Evolutionary conservation across 225 moss, liverwort and hornwort genomes (phyloP), one percentile per base, ranked within the genome.

Genomic region (Physcomitrium patens): DNA sequence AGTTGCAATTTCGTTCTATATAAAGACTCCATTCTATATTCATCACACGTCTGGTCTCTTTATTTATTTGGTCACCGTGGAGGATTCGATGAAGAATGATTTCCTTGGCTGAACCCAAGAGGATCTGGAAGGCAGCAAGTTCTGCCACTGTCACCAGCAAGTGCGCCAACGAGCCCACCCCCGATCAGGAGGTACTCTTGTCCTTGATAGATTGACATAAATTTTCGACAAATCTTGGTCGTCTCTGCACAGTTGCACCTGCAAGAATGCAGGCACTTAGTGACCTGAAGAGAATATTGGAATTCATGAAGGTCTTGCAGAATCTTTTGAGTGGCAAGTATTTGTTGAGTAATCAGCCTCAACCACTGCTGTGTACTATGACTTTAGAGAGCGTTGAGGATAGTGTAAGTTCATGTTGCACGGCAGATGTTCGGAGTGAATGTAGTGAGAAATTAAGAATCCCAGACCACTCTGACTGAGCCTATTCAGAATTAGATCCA

Each of bases 191-290:
- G 76, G 72, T 76, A 76, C 76, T 23, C 67, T 68, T 70, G 43
- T 37, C 57, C n/a, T 81, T 77, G 80, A 80, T 60, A 67, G 12
- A 10, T 42, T 69, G 37, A 50, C 31, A 64, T 23, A n/a, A 51
- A 28, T 47, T 69, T 60, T 41, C 41, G 65, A 62, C 43, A 77
- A 69, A 80, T 84, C 17, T 70, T 77, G 14, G 54, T 77, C 60
- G 50, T 55, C 67, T 67, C 28, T 67, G 31, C 55, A 12, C 62
- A 54, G 43, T 51, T 3, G 5, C 61, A 44, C 43, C 22, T 42
- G 67, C 44, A 71, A 57, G 49, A 64, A 54, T 70, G 11, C 20
- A 77, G 67, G 50, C 70, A 71, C 70, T 45, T 18, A 31, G 55
- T 56, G 55, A 11, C 44, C 13, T 56, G 55, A 49, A 75, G 56